Conservation (phyloP, 805 yeast genomes). For the Nakazawaea anatomiae region DNA sequence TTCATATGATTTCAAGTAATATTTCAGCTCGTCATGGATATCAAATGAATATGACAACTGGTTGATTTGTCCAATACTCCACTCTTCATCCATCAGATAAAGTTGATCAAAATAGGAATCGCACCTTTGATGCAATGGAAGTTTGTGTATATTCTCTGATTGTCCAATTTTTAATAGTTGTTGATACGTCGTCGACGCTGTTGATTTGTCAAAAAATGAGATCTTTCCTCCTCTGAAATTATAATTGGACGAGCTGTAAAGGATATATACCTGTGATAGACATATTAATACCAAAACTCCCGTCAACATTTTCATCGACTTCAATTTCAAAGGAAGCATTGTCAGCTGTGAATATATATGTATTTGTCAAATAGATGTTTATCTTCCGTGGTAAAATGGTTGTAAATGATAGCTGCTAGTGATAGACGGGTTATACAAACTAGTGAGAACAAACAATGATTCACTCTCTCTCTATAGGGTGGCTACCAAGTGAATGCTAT, state of each 20-base stretch:
- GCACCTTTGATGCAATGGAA: slow-evolving; percentile 6
- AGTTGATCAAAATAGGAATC: slow-evolving; percentile 10
- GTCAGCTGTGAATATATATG: neutral
- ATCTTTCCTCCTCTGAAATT: neutral
- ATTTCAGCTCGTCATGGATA: slow-evolving; percentile 9
- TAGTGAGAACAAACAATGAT: too few species aligned
- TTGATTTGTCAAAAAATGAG: slow-evolving; percentile 8
- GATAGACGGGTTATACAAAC: too few species aligned
- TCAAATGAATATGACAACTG: slow-evolving; percentile 6
- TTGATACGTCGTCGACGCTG: slow-evolving; percentile 10
- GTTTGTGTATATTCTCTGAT: neutral
- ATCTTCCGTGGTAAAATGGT: too few species aligned
- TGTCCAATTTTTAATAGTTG: slow-evolving; percentile 4
- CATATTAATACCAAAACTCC: slow-evolving; percentile 4
- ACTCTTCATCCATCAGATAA: slow-evolving; percentile 8
- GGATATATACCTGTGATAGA: slow-evolving; percentile 4
- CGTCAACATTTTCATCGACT: slow-evolving; percentile 1
- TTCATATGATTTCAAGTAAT: slow-evolving; percentile 6
- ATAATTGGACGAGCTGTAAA: neutral
- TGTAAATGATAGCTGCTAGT: too few species aligned
- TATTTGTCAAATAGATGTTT: too few species aligned
- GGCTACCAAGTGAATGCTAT: too few species aligned
- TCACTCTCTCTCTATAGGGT: too few species aligned
- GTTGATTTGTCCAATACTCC: slow-evolving; percentile 7
- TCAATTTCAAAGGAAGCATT: slow-evolving; percentile 6